Conservation (phyloP, 2,329 filamentous ascomycete genomes). For the Beauveria brongniartii region DNA sequence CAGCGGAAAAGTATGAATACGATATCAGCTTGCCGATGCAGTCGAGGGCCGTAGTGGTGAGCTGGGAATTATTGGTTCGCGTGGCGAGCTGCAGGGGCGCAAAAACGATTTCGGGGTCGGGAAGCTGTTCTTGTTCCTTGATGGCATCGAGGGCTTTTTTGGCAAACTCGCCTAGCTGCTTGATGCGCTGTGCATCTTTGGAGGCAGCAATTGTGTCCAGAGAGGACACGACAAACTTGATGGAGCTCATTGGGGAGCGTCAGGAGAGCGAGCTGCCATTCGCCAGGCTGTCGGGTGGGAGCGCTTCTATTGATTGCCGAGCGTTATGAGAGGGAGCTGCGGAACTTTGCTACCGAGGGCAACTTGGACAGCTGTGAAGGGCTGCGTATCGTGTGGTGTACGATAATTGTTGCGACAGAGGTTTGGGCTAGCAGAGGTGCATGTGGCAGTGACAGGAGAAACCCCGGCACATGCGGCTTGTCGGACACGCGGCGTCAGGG, state of each 20-base stretch:
- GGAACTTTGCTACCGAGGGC: neutral
- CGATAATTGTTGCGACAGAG: neutral
- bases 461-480: conserved; percentile 9
- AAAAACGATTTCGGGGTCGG: conserved; percentile 88
- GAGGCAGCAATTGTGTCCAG: conserved; percentile 86
- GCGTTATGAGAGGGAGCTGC: neutral
- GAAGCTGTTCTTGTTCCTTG: conserved; percentile 73
- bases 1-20: conserved; percentile 92
- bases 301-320: neutral
- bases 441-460: conserved; percentile 12
- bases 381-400: neutral
- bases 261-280: conserved; percentile 35
- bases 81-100: conserved; percentile 84
- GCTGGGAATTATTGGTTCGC: conserved; percentile 72
- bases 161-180: conserved; percentile 73
- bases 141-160: conserved; percentile 78
- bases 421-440: neutral
- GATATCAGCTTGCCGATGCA: conserved; percentile 99
- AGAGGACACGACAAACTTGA: conserved; percentile 91
- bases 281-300: conserved; percentile 18
- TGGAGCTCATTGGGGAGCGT: conserved; percentile 72
- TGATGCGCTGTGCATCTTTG: conserved; percentile 79
- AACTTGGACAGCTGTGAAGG: neutral
- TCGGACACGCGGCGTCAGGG: conserved; percentile 7
- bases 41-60: conserved; percentile 86